phyloP scores from a whole-genome alignment of 768 basidiomycete species.

The Lactifluus volemus region DNA sequence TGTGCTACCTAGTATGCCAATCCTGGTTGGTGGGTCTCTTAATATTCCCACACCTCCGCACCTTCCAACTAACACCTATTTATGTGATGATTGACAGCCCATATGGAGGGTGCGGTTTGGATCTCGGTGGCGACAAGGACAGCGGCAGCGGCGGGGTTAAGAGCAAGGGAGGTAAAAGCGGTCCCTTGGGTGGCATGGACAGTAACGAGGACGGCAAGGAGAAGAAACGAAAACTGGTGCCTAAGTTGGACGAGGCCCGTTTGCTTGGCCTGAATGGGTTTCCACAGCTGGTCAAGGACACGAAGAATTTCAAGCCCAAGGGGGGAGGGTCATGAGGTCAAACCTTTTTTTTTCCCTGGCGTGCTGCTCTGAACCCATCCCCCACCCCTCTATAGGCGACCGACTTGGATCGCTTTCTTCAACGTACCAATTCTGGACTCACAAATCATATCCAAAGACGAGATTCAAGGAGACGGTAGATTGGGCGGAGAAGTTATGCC shows the following conservation, averaged over 20 bases:
- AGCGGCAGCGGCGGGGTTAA: constrained; percentile 17
- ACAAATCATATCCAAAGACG: constrained; percentile 83
- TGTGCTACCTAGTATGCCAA: too few relatives aligned
- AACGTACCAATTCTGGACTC: constrained; percentile 93
- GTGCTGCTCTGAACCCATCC: too few relatives aligned
- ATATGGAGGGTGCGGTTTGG: too few relatives aligned
- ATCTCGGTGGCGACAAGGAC: too few relatives aligned
- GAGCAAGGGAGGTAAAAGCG: constrained; percentile 29
- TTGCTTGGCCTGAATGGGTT: constrained; percentile 71
- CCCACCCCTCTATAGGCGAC: constrained; percentile 37
- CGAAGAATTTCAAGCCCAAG: constrained; percentile 69
- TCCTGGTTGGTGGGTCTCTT: too few relatives aligned
- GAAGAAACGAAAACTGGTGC: constrained; percentile 42
- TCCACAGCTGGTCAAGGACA: constrained; percentile 64
- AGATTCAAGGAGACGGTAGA: constrained; percentile 81
- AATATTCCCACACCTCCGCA: too few relatives aligned
- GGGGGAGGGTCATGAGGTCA: constrained; percentile 91
- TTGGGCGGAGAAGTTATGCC: constrained; percentile 82
- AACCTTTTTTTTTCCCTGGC: neutral
- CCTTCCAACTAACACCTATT: too few relatives aligned
- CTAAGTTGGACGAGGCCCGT: constrained; percentile 67
- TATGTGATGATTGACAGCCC: too few relatives aligned
- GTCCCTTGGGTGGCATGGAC: constrained; percentile 23
- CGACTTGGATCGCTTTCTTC: constrained; percentile 74
- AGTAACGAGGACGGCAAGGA: constrained; percentile 26